These are phyloP conservation scores for Sphaerostilbella broomeana DNA, from an alignment of 2,329 filamentous ascomycete species.

Conservation along the genomic window DNA sequence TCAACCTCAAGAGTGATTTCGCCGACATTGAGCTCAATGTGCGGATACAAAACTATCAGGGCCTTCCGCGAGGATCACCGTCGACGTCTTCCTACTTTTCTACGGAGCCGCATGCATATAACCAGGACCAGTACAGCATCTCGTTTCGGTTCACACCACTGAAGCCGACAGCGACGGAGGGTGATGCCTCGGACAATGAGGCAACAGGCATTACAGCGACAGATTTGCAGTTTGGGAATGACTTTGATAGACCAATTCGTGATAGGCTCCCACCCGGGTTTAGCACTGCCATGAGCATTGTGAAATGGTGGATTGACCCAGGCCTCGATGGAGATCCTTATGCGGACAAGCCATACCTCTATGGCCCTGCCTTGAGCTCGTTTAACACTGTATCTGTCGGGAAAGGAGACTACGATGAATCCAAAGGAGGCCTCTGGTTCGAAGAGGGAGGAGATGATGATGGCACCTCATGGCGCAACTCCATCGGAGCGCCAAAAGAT, in stretches of 20 bases:
- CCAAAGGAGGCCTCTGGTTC: slow-evolving; percentile 49
- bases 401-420: slow-evolving; percentile 38
- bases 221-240: slow-evolving; percentile 87
- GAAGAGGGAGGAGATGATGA: slow-evolving; percentile 60
- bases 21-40: slow-evolving; percentile 66
- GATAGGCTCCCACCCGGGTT: slow-evolving; percentile 83
- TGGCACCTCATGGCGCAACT: slow-evolving; percentile 40
- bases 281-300: slow-evolving; percentile 73
- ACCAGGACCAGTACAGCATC: slow-evolving; percentile 78
- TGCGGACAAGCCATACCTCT: slow-evolving; percentile 78
- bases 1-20: slow-evolving; percentile 56
- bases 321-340: slow-evolving; percentile 86
- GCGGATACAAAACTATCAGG: slow-evolving; percentile 59
- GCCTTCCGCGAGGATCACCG: slow-evolving; percentile 67
- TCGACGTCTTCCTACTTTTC: slow-evolving; percentile 71
- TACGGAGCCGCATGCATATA: slow-evolving; percentile 56
- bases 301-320: slow-evolving; percentile 87
- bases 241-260: slow-evolving; percentile 87
- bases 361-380: slow-evolving; percentile 71
- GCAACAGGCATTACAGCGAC: slow-evolving; percentile 54
- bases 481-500: slow-evolving; percentile 44
- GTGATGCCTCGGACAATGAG: slow-evolving; percentile 8
- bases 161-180: slow-evolving; percentile 18
- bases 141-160: slow-evolving; percentile 73
- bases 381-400: slow-evolving; percentile 74